Evolutionary conservation across 2,329 filamentous ascomycete species (phyloP).

Genomic region (Epichloe sibirici): DNA sequence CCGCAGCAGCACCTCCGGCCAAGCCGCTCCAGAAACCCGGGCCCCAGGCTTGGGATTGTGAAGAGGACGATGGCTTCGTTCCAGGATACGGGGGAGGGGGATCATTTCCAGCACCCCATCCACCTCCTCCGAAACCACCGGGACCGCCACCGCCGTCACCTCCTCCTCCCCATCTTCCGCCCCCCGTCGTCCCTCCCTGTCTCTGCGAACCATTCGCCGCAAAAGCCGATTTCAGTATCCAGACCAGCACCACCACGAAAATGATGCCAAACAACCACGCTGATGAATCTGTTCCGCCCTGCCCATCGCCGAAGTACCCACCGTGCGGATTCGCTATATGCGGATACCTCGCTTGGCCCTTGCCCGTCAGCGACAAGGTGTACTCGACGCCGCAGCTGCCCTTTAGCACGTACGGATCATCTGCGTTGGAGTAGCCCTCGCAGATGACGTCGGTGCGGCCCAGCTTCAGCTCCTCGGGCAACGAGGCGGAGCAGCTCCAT

Average conservation of each 20-base stretch:
- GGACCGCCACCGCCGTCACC: conserved; percentile 8
- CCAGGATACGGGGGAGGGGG: conserved; percentile 38
- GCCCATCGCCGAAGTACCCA: conserved; percentile 21
- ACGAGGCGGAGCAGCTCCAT: conserved; percentile 67
- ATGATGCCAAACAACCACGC: conserved; percentile 45
- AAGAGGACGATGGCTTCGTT: conserved; percentile 20
- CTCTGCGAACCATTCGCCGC: conserved; percentile 9
- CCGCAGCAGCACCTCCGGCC: conserved; percentile 56
- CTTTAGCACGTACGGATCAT: conserved; percentile 79
- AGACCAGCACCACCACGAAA: conserved; percentile 46
- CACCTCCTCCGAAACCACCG: conserved; percentile 20
- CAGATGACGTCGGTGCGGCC: conserved; percentile 84
- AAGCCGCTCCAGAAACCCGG: conserved; percentile 66
- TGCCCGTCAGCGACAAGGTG: conserved; percentile 61
- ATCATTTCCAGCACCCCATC: conserved; percentile 30
- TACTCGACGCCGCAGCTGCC: conserved; percentile 94
- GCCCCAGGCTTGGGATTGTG: conserved; percentile 40
- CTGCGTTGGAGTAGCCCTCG: conserved; percentile 66
- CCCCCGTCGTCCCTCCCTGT: conserved; percentile 16
- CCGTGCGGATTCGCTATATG: conserved; percentile 29
- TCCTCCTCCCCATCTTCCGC: conserved; percentile 13
- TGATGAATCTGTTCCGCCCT: conserved; percentile 20
- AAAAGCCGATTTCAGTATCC: conserved; percentile 50
- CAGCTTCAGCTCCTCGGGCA: conserved; percentile 54
- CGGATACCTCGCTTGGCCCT: conserved; percentile 61